These are phyloP conservation scores for Stemphylium beticola DNA, from an alignment of 2,329 filamentous ascomycete species.

Conservation along the genomic window DNA sequence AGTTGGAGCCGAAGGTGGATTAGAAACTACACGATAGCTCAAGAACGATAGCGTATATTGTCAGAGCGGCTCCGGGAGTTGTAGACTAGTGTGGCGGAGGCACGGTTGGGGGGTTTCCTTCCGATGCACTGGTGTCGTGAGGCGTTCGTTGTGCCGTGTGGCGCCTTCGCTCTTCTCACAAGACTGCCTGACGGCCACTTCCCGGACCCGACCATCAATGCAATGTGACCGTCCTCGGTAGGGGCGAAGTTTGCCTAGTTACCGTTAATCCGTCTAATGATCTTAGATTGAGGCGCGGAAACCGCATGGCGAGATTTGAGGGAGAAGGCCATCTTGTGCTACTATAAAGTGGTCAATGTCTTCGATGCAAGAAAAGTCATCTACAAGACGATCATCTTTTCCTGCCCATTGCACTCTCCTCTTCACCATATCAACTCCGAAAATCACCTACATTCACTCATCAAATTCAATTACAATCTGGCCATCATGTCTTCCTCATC, in stretches of 20 bases:
- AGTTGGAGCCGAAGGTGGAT: conserved; percentile 3
- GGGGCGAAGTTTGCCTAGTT: conserved; percentile 20
- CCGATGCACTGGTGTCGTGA: conserved; percentile 19
- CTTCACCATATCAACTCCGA: not conserved
- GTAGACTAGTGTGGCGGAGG: conserved; percentile 23
- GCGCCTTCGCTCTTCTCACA: conserved; percentile 23
- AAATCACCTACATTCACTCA: not conserved
- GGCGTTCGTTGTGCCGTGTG: conserved; percentile 29
- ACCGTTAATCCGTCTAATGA: conserved; percentile 18
- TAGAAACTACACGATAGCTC: conserved; percentile 6
- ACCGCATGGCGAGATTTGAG: conserved; percentile 18
- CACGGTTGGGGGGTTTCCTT: conserved; percentile 17
- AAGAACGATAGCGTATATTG: not conserved
- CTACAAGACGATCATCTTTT: conserved; percentile 2
- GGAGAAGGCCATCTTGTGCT: conserved; percentile 16
- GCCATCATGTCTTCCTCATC: conserved; percentile 25
- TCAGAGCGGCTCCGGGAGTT: conserved; percentile 6
- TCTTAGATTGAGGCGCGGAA: conserved; percentile 27
- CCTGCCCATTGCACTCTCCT: not conserved
- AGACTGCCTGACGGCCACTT: conserved; percentile 27
- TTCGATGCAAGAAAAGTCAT: conserved; percentile 10
- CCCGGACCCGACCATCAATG: conserved; percentile 19
- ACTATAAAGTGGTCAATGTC: conserved; percentile 23
- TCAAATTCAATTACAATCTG: not conserved
- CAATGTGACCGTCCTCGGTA: conserved; percentile 26